phyloP scores from a whole-genome alignment of 306 rosid species.

The Prunus persica region Prunus_persica_NCBIv2 NC_034013.1:4608501-4609000 shows the following conservation, averaged over 20 bases:
- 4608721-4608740: slow-evolving; percentile 4
- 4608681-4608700: slow-evolving; percentile 5
- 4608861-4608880: neutral
- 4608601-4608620: neutral
- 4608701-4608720: neutral
- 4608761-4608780: slow-evolving; percentile 7
- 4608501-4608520: neutral
- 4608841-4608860: neutral
- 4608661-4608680: neutral
- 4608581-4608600: neutral
- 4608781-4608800: neutral
- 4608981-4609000: too few species aligned
- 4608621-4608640: neutral
- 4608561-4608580: neutral
- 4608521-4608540: neutral
- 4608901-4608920: neutral
- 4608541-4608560: neutral
- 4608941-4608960: neutral
- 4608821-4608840: neutral
- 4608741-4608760: neutral
- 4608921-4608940: neutral
- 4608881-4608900: neutral
- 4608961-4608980: too few species aligned
- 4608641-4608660: neutral
- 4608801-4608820: neutral